phyloP scores from a whole-genome alignment of 2,329 filamentous ascomycete species.

The Clonostachys byssicola region DNA sequence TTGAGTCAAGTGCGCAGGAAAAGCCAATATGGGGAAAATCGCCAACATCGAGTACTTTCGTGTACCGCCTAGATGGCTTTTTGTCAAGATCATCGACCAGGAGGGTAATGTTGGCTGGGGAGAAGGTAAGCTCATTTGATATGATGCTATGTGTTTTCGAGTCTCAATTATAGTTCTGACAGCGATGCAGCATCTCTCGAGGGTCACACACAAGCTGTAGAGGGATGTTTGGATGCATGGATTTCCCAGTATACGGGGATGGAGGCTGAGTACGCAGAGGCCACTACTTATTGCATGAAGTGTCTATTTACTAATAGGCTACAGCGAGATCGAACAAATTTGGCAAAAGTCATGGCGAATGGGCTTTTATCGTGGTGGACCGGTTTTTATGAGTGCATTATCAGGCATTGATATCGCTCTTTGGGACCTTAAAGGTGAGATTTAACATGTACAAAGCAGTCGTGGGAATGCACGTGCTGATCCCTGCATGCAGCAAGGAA shows the following conservation, averaged over 20 bases:
- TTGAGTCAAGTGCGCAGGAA: too few species aligned
- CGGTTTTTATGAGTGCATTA: slow-evolving; percentile 76
- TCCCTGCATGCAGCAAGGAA: slow-evolving; percentile 26
- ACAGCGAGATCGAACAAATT: slow-evolving; percentile 72
- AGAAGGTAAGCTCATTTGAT: slow-evolving; percentile 29
- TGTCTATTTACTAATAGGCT: not conserved
- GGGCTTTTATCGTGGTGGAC: slow-evolving; percentile 73
- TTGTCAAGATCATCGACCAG: slow-evolving; percentile 71
- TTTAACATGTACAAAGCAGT: not conserved
- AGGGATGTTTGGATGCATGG: slow-evolving; percentile 68
- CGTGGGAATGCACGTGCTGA: too few species aligned
- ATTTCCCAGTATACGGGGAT: slow-evolving; percentile 57
- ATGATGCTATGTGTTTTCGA: too few species aligned
- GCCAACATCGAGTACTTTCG: slow-evolving; percentile 65
- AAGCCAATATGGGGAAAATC: slow-evolving; percentile 20
- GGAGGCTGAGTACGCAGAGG: slow-evolving; percentile 61
- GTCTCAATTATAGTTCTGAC: too few species aligned
- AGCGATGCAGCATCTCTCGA: slow-evolving; percentile 53
- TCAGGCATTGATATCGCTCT: slow-evolving; percentile 76
- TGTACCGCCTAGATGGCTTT: slow-evolving; percentile 71
- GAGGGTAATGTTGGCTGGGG: slow-evolving; percentile 66
- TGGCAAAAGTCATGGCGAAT: slow-evolving; percentile 72
- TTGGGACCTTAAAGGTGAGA: slow-evolving; percentile 64
- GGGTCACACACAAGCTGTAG: slow-evolving; percentile 69
- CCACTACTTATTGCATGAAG: not conserved